These are phyloP conservation scores for Triticum turgidum DNA, from an alignment of 176 grass and related monocot species.

Conservation along the genomic window DNA sequence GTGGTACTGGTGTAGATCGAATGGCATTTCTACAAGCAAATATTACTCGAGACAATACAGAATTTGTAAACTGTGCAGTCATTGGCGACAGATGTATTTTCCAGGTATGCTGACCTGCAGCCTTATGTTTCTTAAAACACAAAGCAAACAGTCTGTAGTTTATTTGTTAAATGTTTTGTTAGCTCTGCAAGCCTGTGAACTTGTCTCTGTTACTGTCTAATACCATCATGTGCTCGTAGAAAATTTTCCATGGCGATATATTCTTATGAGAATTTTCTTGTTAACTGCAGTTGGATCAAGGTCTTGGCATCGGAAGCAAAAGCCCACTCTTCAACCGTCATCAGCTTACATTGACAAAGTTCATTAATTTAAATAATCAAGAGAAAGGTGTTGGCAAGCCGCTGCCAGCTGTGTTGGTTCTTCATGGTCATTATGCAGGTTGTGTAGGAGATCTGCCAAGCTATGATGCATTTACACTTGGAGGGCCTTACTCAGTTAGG, in stretches of 20 bases:
- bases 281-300: constrained; percentile 87
- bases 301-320: constrained; percentile 92
- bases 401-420: constrained; percentile 78
- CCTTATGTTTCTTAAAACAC: constrained; percentile 18
- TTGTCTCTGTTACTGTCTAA: constrained; percentile 12
- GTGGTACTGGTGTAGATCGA: constrained; percentile 77
- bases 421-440: constrained; percentile 92
- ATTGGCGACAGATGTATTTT: constrained; percentile 89
- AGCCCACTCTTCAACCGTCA: constrained; percentile 94
- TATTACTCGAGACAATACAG: constrained; percentile 87
- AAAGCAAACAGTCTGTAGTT: not conserved
- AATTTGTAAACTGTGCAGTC: constrained; percentile 75
- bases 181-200: not conserved
- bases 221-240: not conserved
- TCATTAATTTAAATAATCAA: constrained; percentile 81
- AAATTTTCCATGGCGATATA: not conserved
- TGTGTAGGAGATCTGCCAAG: constrained; percentile 92
- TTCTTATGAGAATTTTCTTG: not conserved
- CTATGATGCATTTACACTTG: constrained; percentile 94
- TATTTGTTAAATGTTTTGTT: constrained; percentile 4
- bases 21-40: constrained; percentile 85
- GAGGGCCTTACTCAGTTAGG: constrained; percentile 91
- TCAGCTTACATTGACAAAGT: constrained; percentile 81
- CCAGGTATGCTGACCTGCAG: constrained; percentile 53
- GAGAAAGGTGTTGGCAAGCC: constrained; percentile 77